These are phyloP conservation scores for Schwanniomyces etchellsii DNA, from an alignment of 1,139 yeast genomes.

Conservation along the genomic window DNA sequence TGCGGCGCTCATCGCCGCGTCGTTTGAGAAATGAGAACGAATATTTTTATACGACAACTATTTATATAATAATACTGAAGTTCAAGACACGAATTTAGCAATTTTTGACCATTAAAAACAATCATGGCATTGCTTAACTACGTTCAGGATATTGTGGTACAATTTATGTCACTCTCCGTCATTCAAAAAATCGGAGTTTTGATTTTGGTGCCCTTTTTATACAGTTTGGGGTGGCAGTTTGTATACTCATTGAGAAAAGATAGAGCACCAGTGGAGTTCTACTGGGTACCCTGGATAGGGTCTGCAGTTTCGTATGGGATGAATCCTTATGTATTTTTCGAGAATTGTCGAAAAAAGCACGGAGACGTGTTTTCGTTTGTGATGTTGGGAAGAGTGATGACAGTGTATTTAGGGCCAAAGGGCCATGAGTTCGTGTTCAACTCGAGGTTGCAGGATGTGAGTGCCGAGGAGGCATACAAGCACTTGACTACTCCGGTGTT, in stretches of 20 bases:
- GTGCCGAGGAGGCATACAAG: slow-evolving; percentile 93
- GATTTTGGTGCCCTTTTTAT: slow-evolving; percentile 45
- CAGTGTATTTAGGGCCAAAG: slow-evolving; percentile 93
- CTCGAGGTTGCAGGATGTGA: slow-evolving; percentile 82
- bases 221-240: slow-evolving; percentile 67
- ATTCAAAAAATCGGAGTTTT: slow-evolving; percentile 32
- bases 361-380: slow-evolving; percentile 93
- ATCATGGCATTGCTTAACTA: slow-evolving; percentile 3
- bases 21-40: slow-evolving; percentile 3
- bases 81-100: no score
- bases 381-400: slow-evolving; percentile 86
- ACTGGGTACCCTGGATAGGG: slow-evolving; percentile 96
- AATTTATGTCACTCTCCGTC: slow-evolving; percentile 21
- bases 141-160: slow-evolving; percentile 9
- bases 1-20: slow-evolving; percentile 1
- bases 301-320: slow-evolving; percentile 84
- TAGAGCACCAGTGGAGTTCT: slow-evolving; percentile 83
- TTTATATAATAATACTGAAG: slow-evolving; percentile 1
- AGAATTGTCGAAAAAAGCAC: slow-evolving; percentile 66
- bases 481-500: slow-evolving; percentile 97
- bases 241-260: slow-evolving; percentile 68
- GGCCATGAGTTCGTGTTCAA: slow-evolving; percentile 96
- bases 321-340: slow-evolving; percentile 89
- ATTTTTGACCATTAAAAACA: neutral
- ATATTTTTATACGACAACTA: slow-evolving; percentile 1